Evolutionary conservation across 768 basidiomycete species (phyloP).

Genomic region (Suillus spraguei): DNA sequence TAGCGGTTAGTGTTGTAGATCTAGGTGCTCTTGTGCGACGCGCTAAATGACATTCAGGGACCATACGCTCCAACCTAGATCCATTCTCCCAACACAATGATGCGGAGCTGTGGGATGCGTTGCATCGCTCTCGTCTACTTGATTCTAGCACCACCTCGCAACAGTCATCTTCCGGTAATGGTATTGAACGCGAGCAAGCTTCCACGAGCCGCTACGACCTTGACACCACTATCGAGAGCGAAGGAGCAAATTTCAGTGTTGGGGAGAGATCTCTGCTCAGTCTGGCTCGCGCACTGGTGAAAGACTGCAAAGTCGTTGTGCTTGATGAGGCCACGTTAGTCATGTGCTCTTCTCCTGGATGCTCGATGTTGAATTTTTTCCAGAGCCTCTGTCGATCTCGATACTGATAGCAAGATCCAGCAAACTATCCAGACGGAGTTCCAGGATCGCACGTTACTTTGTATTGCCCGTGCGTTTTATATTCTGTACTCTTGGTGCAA

Average conservation of each 20-base stretch:
- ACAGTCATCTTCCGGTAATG: constrained; percentile 23
- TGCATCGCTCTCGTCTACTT: constrained; percentile 60
- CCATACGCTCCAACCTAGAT: constrained; percentile 59
- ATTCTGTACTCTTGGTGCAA: not conserved
- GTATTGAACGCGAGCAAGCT: constrained; percentile 16
- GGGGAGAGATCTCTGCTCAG: constrained; percentile 51
- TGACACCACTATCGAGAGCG: constrained; percentile 53
- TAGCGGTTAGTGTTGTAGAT: constrained; percentile 45
- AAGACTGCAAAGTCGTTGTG: constrained; percentile 50
- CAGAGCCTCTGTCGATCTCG: constrained; percentile 41
- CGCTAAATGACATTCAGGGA: constrained; percentile 43
- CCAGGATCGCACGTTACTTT: constrained; percentile 51
- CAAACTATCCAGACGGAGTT: constrained; percentile 44
- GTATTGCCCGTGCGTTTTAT: constrained; percentile 44
- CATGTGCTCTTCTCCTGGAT: constrained; percentile 32
- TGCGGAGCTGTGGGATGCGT: constrained; percentile 69
- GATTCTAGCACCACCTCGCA: constrained; percentile 26
- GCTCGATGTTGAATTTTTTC: constrained; percentile 14
- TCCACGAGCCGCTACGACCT: constrained; percentile 45
- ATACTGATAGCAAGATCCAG: constrained; percentile 60
- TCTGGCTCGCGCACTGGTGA: constrained; percentile 56
- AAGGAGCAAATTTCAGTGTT: constrained; percentile 53
- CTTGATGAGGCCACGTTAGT: constrained; percentile 45
- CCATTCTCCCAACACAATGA: constrained; percentile 66
- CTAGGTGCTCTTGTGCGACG: constrained; percentile 19